These are phyloP conservation scores for Hyphodiscus hymeniophilus DNA, from an alignment of 495 filamentous ascomycete species.

Conservation along the genomic window DNA sequence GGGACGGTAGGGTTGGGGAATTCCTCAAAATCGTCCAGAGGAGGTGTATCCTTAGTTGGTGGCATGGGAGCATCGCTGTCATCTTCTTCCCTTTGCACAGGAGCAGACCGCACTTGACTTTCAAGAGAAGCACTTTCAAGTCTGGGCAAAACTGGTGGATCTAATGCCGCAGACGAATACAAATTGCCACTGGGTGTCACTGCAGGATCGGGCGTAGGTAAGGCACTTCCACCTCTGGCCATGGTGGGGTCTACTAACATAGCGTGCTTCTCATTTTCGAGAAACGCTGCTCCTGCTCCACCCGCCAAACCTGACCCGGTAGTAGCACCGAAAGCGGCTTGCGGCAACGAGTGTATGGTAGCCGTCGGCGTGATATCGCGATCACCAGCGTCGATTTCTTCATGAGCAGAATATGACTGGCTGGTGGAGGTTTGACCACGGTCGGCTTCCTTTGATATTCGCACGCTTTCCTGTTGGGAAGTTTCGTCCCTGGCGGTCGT, in stretches of 20 bases:
- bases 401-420: constrained; percentile 7
- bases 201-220: constrained; percentile 16
- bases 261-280: constrained; percentile 7
- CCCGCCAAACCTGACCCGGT: constrained; percentile 18
- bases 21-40: constrained; percentile 6
- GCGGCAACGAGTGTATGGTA: constrained; percentile 12
- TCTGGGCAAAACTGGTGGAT: constrained; percentile 15
- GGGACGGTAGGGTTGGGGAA: constrained; percentile 35
- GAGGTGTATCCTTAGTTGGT: constrained; percentile 32
- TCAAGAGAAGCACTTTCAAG: constrained; percentile 7
- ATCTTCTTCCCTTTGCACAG: constrained; percentile 13
- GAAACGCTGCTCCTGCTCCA: constrained; percentile 16
- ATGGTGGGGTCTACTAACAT: not conserved
- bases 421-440: constrained; percentile 16
- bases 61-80: constrained; percentile 25
- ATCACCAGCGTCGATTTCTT: constrained; percentile 6
- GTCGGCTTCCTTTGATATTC: too few species aligned
- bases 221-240: not conserved
- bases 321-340: constrained; percentile 16
- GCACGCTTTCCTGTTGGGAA: constrained; percentile 20
- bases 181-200: constrained; percentile 15
- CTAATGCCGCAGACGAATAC: constrained; percentile 9
- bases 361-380: constrained; percentile 21
- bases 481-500: constrained; percentile 22
- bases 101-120: constrained; percentile 10